Conservation (phyloP, 129 eudicot genomes). For the Lactuca saligna region DNA sequence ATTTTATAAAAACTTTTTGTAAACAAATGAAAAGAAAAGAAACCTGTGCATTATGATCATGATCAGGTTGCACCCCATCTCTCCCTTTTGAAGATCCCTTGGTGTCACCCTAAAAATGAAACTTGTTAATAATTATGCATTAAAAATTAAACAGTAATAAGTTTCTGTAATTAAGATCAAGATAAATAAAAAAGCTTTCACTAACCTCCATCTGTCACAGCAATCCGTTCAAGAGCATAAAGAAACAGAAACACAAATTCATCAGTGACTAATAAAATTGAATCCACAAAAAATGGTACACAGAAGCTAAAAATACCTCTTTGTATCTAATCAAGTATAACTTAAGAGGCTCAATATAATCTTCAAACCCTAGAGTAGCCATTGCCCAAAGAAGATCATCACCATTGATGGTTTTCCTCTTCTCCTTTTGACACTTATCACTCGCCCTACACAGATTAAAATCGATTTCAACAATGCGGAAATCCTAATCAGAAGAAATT, state of each 20-base stretch:
- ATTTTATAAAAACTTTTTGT: background rate
- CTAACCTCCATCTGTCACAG: conserved; percentile 76
- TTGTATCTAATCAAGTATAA: conserved; percentile 60
- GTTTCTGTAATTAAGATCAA: background rate
- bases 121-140: background rate
- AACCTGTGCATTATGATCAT: conserved; percentile 56
- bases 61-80: conserved; percentile 50
- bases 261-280: conserved; percentile 26
- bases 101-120: conserved; percentile 55
- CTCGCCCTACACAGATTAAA: conserved; percentile 57
- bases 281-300: background rate
- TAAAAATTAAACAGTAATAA: background rate
- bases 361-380: conserved; percentile 87
- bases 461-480: too few relatives aligned
- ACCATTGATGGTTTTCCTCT: conserved; percentile 86
- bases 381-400: conserved; percentile 92
- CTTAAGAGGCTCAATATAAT: conserved; percentile 82
- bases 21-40: background rate
- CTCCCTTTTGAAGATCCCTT: conserved; percentile 72
- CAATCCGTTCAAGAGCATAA: conserved; percentile 25
- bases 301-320: conserved; percentile 48
- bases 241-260: conserved; percentile 13
- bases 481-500: background rate
- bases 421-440: conserved; percentile 89
- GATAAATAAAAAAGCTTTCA: conserved; percentile 10